Conservation (phyloP, 495 filamentous ascomycete genomes). For the Aspergillus coremiiformis region DNA sequence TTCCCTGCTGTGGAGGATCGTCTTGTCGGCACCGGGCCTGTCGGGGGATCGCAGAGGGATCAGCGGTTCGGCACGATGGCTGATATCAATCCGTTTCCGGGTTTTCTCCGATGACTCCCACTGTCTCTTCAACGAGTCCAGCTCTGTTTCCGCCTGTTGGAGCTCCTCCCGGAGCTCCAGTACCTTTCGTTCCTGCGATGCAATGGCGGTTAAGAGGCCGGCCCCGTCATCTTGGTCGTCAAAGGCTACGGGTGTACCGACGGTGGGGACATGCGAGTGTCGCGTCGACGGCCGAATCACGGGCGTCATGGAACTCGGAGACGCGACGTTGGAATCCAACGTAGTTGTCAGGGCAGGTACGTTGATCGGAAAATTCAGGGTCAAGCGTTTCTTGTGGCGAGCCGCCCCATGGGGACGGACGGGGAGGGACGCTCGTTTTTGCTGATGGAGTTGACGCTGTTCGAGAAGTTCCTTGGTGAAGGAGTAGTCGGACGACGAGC, state of each 20-base stretch:
- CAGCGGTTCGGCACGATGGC: slow-evolving; percentile 47
- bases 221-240: slow-evolving; percentile 50
- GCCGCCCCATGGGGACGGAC: slow-evolving; percentile 47
- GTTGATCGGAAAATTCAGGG: slow-evolving; percentile 70
- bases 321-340: slow-evolving; percentile 26
- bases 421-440: slow-evolving; percentile 46
- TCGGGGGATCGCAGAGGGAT: slow-evolving; percentile 46
- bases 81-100: slow-evolving; percentile 63
- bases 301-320: slow-evolving; percentile 35
- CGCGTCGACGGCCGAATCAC: slow-evolving; percentile 28
- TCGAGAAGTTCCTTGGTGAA: not conserved
- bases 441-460: slow-evolving; percentile 14
- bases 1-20: slow-evolving; percentile 22
- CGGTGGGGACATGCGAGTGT: slow-evolving; percentile 22
- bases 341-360: slow-evolving; percentile 18
- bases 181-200: slow-evolving; percentile 87
- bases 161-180: slow-evolving; percentile 89
- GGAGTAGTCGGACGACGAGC: not conserved
- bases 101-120: slow-evolving; percentile 71
- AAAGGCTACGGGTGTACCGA: slow-evolving; percentile 38
- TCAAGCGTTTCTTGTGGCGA: slow-evolving; percentile 64
- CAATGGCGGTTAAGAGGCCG: slow-evolving; percentile 80
- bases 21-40: slow-evolving; percentile 11
- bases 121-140: slow-evolving; percentile 71
- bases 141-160: slow-evolving; percentile 65